Evolutionary conservation across 2,329 filamentous ascomycete species (phyloP), one percentile per base, ranked within the genome.

Genomic region (Neoascochyta sp.): DNA sequence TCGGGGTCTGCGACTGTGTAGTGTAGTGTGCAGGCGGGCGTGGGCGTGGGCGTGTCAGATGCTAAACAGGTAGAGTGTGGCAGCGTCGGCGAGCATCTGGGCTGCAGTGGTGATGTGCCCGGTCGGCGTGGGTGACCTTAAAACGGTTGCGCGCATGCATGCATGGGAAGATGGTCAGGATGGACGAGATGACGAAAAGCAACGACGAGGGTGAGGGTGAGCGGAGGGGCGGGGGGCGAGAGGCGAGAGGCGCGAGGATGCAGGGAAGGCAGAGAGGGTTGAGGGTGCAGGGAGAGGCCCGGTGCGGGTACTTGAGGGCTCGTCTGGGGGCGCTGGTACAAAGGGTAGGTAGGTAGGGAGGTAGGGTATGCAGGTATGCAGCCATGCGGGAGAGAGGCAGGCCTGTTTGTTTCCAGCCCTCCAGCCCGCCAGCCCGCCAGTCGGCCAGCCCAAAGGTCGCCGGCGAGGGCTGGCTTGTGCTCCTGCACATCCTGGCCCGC

Each of bases 101-200:
- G 45, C 39, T 29, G 40, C 47, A 32, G 40, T 43, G 42, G 28
- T 47, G 44, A 37, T 50, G 52, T 52, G 47, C 48, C 49, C 51
- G 42, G 48, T 46, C 31, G 52, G 43, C 32, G 47, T 52, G 42
- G 45, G 48, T 50, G 49, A 55, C 38, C 45, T 60, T 52, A 55
- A 44, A 41, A 36, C 35, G 47, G 49, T 43, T 39, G 52, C 42
- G 47, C 47, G 59, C 56, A 60, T 63, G 56, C 59, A 63, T 63
- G 60, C 59, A 63, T 59, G 47, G 53, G 48, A 40, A 36, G 52
- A 41, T 34, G 45, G 27, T 50, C 41, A 42, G 50, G 18, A 50
- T 53, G 52, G 51, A 48, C 54, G 52, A 60, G 54, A 56, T 56
- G 52, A n/a, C n/a, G n/a, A 60, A 50, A 47, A 43, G 43, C 39